Evolutionary conservation across 139 green algal genomes (phyloP).

Genomic region (Raphidocelis subcapitata): DNA sequence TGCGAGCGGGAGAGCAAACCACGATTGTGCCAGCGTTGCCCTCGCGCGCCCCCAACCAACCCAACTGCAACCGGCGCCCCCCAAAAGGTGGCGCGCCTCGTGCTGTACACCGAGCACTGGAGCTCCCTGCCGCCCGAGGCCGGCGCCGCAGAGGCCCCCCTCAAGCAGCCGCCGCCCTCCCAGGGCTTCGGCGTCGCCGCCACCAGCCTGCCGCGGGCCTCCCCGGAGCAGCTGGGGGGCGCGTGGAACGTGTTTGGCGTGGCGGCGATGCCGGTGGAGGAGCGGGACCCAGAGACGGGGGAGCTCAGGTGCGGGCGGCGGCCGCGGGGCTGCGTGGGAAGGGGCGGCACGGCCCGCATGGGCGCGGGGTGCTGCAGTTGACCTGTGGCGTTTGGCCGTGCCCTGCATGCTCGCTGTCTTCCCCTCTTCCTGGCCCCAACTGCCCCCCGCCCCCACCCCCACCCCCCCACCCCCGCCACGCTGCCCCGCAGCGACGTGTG

Average conservation of each 20-base stretch:
- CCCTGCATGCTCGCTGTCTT: no score
- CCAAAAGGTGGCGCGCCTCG: constrained; percentile 17
- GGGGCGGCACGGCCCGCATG: no score
- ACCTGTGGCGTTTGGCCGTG: no score
- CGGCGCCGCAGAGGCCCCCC: no score
- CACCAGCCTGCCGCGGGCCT: not conserved
- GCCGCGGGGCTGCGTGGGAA: not conserved
- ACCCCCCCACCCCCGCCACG: no score
- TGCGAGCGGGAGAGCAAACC: no score
- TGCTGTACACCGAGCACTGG: constrained; percentile 31
- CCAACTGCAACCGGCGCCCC: no score
- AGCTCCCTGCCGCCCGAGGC: not conserved
- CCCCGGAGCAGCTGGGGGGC: constrained; percentile 18
- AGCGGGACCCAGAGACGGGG: constrained; percentile 24
- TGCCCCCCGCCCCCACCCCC: no score
- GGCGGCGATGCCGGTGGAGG: constrained; percentile 3
- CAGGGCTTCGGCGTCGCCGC: constrained; percentile 15
- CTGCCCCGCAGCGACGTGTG: constrained; percentile 1
- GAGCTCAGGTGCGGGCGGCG: constrained; percentile 1
- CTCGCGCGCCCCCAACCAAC: no score
- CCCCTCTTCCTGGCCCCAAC: not conserved
- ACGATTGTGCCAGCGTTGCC: no score
- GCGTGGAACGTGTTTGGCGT: constrained; percentile 26
- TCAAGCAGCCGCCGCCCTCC: constrained; percentile 5
- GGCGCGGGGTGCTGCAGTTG: not conserved